Percentiles rank a stretch among this genome's conserved stretches.
These are phyloP conservation scores for Myrica gale DNA, from an alignment of 306 rosid species.

Conservation along the genomic window DNA sequence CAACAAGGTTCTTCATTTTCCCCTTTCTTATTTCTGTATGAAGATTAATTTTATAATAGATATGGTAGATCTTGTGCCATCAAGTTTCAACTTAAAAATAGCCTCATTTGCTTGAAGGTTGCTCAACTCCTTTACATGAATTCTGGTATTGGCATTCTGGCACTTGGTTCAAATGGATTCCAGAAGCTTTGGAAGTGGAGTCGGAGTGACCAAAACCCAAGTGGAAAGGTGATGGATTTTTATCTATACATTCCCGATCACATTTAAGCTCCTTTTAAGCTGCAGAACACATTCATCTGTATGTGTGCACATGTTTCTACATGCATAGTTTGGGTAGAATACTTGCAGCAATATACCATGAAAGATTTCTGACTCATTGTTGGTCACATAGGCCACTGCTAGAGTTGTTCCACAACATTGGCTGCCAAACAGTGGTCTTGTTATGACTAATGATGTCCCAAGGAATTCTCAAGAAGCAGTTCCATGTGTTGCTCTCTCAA, in stretches of 20 bases:
- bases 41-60: background rate
- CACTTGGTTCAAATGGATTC: constrained; percentile 80
- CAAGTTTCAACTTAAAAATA: background rate
- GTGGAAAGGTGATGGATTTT: constrained; percentile 58
- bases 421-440: constrained; percentile 80
- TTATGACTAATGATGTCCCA: constrained; percentile 75
- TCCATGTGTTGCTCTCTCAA: constrained; percentile 85
- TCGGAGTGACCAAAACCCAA: constrained; percentile 65
- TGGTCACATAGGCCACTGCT: constrained; percentile 70
- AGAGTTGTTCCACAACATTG: constrained; percentile 77
- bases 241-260: background rate
- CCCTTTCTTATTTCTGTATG: background rate
- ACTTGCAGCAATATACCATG: background rate
- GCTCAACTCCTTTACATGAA: constrained; percentile 73
- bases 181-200: constrained; percentile 90
- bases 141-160: constrained; percentile 74
- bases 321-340: background rate
- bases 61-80: background rate
- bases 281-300: background rate
- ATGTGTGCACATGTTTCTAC: background rate
- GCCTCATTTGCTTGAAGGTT: constrained; percentile 40
- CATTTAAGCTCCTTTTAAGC: background rate
- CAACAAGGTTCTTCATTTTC: constrained; percentile 51
- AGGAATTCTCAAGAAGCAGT: constrained; percentile 80
- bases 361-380: constrained; percentile 36